Conservation (phyloP, 176 grass and related monocot species). For the Thinopyrum elongatum region DNA sequence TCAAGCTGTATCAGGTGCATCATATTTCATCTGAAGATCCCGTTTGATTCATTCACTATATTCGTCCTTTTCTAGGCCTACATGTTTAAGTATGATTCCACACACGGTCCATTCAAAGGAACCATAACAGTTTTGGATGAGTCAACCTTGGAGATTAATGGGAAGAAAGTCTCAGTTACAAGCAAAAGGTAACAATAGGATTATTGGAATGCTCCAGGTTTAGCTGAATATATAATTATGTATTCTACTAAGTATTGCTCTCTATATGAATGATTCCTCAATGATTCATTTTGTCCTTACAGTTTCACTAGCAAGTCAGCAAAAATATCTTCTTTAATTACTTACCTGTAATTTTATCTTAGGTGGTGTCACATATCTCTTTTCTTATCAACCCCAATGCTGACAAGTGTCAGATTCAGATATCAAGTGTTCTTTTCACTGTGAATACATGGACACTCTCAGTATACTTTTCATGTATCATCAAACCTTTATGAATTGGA, state of each 20-base stretch:
- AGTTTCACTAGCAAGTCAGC: not conserved
- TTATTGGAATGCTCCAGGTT: slow-evolving; percentile 18
- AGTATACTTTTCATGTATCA: not conserved
- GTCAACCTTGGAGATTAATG: slow-evolving; percentile 79
- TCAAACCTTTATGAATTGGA: not conserved
- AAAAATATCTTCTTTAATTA: not conserved
- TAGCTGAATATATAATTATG: slow-evolving; percentile 5
- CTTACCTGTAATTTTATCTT: not conserved
- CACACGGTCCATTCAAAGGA: slow-evolving; percentile 71
- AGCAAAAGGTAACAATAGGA: slow-evolving; percentile 61
- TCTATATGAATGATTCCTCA: not conserved
- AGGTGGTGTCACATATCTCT: not conserved
- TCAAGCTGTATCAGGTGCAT: not conserved
- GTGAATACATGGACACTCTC: not conserved
- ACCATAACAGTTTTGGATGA: slow-evolving; percentile 65
- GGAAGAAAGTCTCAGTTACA: slow-evolving; percentile 70
- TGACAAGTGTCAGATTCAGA: not conserved
- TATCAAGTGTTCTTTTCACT: not conserved
- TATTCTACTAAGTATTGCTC: not conserved
- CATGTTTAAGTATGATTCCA: slow-evolving; percentile 93
- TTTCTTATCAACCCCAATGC: not conserved
- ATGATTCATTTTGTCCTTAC: not conserved
- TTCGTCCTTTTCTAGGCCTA: slow-evolving; percentile 59
- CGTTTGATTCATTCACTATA: not conserved
- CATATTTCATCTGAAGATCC: not conserved